Conservation (phyloP, 345 rosid genomes). For the Raphanus raphanistrum region DNA sequence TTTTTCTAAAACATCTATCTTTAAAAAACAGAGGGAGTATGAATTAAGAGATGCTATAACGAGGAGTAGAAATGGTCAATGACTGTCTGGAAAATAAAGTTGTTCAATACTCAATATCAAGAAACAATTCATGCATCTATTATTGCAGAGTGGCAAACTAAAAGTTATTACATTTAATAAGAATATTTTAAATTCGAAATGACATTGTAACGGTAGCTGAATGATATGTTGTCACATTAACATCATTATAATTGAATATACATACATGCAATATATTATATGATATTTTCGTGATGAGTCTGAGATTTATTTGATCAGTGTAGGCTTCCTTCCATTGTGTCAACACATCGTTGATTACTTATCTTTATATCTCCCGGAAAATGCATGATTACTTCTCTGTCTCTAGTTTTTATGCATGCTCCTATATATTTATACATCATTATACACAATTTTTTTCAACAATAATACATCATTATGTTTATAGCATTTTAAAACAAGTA, state of each 20-base stretch:
- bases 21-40: too few relatives aligned
- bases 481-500: not conserved
- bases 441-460: not conserved
- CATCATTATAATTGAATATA: slow-evolving; percentile 3
- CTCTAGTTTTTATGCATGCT: not conserved
- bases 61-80: slow-evolving; percentile 16
- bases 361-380: not conserved
- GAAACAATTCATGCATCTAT: slow-evolving; percentile 23
- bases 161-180: slow-evolving; percentile 2
- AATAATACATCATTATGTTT: not conserved
- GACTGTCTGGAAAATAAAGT: not conserved
- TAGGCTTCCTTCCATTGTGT: not conserved
- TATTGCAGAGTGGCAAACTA: slow-evolving; percentile 18
- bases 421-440: not conserved
- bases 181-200: not conserved
- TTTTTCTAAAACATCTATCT: too few relatives aligned
- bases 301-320: not conserved
- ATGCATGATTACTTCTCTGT: not conserved
- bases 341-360: not conserved
- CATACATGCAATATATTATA: not conserved
- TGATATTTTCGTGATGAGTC: not conserved
- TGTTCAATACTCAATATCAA: not conserved
- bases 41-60: not conserved
- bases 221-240: slow-evolving; percentile 14
- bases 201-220: slow-evolving; percentile 28